These are phyloP conservation scores for Sphaceloma murrayae DNA, from an alignment of 2,329 filamentous ascomycete species.

Conservation along the genomic window DNA sequence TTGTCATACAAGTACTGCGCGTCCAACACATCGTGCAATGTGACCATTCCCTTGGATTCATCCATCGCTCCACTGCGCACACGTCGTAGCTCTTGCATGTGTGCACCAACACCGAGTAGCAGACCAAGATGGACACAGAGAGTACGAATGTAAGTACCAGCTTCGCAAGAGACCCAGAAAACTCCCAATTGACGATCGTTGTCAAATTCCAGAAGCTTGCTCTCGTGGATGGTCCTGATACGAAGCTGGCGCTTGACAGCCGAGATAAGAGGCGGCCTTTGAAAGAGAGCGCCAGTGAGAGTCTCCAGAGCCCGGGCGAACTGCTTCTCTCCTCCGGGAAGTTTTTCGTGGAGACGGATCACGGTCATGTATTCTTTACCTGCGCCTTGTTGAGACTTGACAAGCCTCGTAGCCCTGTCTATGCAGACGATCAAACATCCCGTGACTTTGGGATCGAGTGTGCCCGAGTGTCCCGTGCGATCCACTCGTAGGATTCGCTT, in stretches of 20 bases:
- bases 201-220: constrained; percentile 91
- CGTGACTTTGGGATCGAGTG: constrained; percentile 95
- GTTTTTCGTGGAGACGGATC: constrained; percentile 87
- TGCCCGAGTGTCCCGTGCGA: constrained; percentile 97
- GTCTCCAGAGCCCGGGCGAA: constrained; percentile 91
- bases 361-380: constrained; percentile 99
- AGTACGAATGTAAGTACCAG: constrained; percentile 96
- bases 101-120: constrained; percentile 71
- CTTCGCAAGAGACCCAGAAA: constrained; percentile 99
- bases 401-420: constrained; percentile 90
- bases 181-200: constrained; percentile 95
- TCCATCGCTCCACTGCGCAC: constrained; percentile 92
- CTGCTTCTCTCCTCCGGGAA: constrained; percentile 85
- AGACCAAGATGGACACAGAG: constrained; percentile 88
- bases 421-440: constrained; percentile 92
- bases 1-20: constrained; percentile 96
- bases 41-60: constrained; percentile 80
- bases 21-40: constrained; percentile 88
- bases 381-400: constrained; percentile 97
- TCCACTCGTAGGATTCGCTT: constrained; percentile 93
- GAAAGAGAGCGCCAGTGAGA: constrained; percentile 91
- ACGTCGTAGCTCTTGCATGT: constrained; percentile 97
- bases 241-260: constrained; percentile 97
- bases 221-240: constrained; percentile 96
- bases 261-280: constrained; percentile 91